phyloP scores from a whole-genome alignment of 2,329 filamentous ascomycete species.

The Arthrobotrys sphaeroides region DNA sequence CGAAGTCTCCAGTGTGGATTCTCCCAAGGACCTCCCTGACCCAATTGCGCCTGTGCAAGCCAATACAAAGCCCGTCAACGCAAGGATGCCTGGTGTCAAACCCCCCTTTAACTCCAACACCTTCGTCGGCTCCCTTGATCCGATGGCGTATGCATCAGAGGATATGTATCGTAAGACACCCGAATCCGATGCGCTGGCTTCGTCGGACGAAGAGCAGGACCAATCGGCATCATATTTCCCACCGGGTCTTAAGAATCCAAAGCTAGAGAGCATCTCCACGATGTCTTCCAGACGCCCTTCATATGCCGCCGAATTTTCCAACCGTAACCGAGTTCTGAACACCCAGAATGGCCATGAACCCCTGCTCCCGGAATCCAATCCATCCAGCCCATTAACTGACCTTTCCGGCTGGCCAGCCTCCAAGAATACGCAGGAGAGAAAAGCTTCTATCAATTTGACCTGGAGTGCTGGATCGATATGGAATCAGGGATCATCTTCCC shows the following conservation, averaged over 20 bases:
- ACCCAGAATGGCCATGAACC: conserved; percentile 78
- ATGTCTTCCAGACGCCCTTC: conserved; percentile 74
- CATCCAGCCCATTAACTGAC: conserved; percentile 79
- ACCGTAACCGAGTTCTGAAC: conserved; percentile 73
- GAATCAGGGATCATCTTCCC: conserved; percentile 77
- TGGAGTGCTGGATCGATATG: conserved; percentile 77
- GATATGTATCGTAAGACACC: conserved; percentile 75
- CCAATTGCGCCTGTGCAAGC: conserved; percentile 46
- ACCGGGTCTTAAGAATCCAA: conserved; percentile 66
- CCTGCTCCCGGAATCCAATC: conserved; percentile 81
- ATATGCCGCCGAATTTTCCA: conserved; percentile 82
- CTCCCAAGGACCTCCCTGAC: conserved; percentile 56
- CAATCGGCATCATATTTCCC: conserved; percentile 68
- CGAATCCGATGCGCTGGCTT: conserved; percentile 91
- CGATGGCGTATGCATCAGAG: conserved; percentile 50
- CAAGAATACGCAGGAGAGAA: conserved; percentile 68
- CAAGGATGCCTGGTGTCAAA: conserved; percentile 50
- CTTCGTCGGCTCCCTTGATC: conserved; percentile 48
- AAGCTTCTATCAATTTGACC: conserved; percentile 62
- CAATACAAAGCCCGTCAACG: conserved; percentile 41
- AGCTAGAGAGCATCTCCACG: conserved; percentile 61
- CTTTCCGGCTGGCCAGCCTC: conserved; percentile 62
- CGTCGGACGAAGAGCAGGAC: conserved; percentile 90
- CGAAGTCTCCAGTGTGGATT: conserved; percentile 58
- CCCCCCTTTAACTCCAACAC: conserved; percentile 51